Evolutionary conservation across 441 rosid genomes (phyloP), one percentile per base, ranked within the genome.

Genomic region (Cnidoscolus chayamansa): DNA sequence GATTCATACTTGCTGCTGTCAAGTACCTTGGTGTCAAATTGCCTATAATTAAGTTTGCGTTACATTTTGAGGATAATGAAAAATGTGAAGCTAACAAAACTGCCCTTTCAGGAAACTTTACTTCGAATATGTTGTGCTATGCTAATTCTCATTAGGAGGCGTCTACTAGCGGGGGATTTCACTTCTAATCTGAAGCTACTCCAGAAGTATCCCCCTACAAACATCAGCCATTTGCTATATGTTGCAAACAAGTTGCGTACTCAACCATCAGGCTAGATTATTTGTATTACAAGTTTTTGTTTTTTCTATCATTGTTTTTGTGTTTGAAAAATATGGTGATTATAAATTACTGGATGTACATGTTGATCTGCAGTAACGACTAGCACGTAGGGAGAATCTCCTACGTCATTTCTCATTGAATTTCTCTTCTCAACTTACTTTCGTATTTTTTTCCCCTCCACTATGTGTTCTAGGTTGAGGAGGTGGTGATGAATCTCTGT

Each of bases 41-140:
- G 25, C 25, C 25, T 25, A 25, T 25, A 25, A 25, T 25, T 25
- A 25, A 25, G 25, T 25, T 25, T 25, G 25, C 25, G 25, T 25
- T 25, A 25, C 25, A 25, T 25, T 25, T 25, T 25, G 25, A 25
- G 15, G 53, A 56, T 40, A 0, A 25, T 32, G 12, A 7, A 57
- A 20, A 53, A 6, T 13, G 2, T 65, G 25, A 63, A 77, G 63
- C 53, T 60, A n/a, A 71, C 63, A 10, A 51, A 9, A 10, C 58
- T 35, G 16, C 32, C 48, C 2, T n/a, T 82, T 82, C 93, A 94
- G 99, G 98, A 91, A 63, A 91, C 97, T 25, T 77, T 95, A 77
- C 93, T 92, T 11, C 87, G 99, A 64, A 72, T 95, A 73, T 95
- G 98, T 80, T 95, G 99, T 55, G 98, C 97, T 45, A 95, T 95